Base-by-base conservation (phyloP, 768 basidiomycete genomes). In the Dictyophora rubrovolvata region DNA sequence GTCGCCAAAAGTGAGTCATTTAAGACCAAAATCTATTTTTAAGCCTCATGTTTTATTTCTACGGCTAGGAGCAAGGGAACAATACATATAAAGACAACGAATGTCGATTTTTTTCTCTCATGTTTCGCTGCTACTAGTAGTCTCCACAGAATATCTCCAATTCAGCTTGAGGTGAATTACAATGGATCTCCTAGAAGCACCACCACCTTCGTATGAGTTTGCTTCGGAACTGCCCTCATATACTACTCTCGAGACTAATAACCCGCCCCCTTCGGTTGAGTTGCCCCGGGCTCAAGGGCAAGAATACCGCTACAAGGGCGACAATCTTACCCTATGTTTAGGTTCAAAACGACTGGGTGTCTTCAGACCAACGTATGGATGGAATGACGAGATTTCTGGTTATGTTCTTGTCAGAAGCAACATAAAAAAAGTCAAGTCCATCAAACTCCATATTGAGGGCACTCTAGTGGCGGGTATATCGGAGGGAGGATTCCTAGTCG, bases 401-500 rank as follows among this genome's bases (percentile, higher is more conserved):
- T 60, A 67, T 22, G 60, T 79, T 3, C 65, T 61, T 20, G 69
- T 79, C 55, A 66, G 61, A 18, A 69, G 69, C 47, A 66, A 69
- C 21, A 71, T 70, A 56, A 68, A 69, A n/a, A 70, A 72, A 47
- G 69, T 77, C 5, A 65, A 69, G 37, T 68, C 70, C 16, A 63
- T 79, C 47, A 71, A 71, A 10, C 72, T 70, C 8, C 72, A 72
- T 54, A 77, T 79, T 53, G 65, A 72, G 60, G 78, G 76, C 1
- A 60, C 62, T 14, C 54, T 76, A 21, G 73, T 65, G 18, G 72
- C 69, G 21, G 69, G 70, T 8, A 59, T 68, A 7, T 65, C 72
- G 2, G 68, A 74, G 48, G 63, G 69, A 51, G 69, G 67, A 33
- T 60, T 66, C 20, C 51, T 66, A 23, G 60, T 65, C 8, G 65